Percentiles rank a stretch among this genome's conserved stretches.
Evolutionary conservation across 345 rosid genomes (phyloP).

Genomic region (Citrus medica): DNA sequence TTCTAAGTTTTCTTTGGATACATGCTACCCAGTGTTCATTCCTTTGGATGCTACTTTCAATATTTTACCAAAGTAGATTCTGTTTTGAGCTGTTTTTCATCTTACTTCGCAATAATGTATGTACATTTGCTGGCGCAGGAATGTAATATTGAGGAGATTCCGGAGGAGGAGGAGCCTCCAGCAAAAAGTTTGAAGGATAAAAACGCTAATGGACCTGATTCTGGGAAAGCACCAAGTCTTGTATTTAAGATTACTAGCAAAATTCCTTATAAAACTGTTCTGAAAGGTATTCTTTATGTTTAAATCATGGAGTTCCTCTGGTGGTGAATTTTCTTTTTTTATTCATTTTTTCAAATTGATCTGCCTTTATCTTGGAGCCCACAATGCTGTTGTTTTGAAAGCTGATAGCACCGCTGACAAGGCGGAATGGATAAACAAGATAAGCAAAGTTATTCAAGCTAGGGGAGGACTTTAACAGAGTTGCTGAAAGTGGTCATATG

Average conservation of each 20-base stretch:
- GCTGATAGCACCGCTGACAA: conserved; percentile 86
- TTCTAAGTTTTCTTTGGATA: no score
- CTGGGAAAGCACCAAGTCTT: conserved; percentile 60
- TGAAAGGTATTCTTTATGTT: conserved; percentile 47
- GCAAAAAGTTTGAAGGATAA: conserved; percentile 80
- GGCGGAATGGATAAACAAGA: conserved; percentile 79
- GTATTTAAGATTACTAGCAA: conserved; percentile 81
- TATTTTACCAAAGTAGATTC: background rate
- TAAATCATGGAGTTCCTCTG: background rate
- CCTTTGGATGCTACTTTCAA: background rate
- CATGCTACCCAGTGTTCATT: background rate
- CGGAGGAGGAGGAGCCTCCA: conserved; percentile 78
- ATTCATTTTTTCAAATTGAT: background rate
- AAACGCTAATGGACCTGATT: conserved; percentile 78
- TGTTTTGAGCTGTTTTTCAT: background rate
- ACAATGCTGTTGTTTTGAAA: conserved; percentile 75
- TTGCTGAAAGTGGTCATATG: conserved; percentile 40
- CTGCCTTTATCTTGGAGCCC: conserved; percentile 50
- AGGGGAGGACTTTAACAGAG: conserved; percentile 65
- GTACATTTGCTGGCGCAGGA: conserved; percentile 45
- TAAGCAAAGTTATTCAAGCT: conserved; percentile 62
- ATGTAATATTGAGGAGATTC: conserved; percentile 70
- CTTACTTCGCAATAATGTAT: background rate
- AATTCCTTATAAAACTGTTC: conserved; percentile 88
- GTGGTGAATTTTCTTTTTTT: background rate